Percentiles rank a stretch among this genome's conserved stretches.
phyloP scores from a whole-genome alignment of 1,284 basidiomycete species.

The Coriolopsis trogii region DNA sequence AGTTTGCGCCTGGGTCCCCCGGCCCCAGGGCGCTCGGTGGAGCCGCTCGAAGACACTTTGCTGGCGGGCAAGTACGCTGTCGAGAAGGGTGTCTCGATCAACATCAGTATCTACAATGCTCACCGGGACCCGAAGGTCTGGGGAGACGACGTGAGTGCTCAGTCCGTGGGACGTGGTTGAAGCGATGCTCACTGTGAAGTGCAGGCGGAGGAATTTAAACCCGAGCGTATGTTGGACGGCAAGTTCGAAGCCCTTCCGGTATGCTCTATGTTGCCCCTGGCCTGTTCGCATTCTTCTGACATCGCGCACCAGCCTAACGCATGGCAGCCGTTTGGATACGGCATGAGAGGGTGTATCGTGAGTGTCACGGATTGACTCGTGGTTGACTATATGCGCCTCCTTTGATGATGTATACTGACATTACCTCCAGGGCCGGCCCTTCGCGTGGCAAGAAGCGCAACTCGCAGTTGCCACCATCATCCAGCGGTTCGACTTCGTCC shows the following conservation, averaged over 20 bases:
- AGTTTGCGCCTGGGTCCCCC: slow-evolving; percentile 47
- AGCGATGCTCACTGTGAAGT: neutral
- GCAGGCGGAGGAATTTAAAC: slow-evolving; percentile 42
- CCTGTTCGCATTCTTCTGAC: neutral
- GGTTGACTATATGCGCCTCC: neutral
- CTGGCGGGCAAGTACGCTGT: slow-evolving; percentile 43
- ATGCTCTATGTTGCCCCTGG: neutral
- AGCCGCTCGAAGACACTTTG: slow-evolving; percentile 40
- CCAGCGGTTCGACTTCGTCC: slow-evolving; percentile 47
- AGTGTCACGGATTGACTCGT: no score
- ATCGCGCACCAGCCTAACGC: slow-evolving; percentile 36
- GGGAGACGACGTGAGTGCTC: slow-evolving; percentile 47
- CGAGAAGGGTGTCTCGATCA: slow-evolving; percentile 36
- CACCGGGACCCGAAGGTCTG: slow-evolving; percentile 50
- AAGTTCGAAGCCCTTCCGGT: slow-evolving; percentile 47
- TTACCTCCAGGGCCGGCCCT: slow-evolving; percentile 39
- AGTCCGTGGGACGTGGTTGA: neutral
- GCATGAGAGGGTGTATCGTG: slow-evolving; percentile 44
- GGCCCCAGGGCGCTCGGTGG: slow-evolving; percentile 38
- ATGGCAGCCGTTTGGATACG: slow-evolving; percentile 49
- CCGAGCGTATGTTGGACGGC: slow-evolving; percentile 52
- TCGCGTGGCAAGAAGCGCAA: slow-evolving; percentile 53
- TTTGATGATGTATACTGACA: neutral
- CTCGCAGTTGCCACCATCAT: slow-evolving; percentile 45
- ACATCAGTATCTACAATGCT: slow-evolving; percentile 37